Evolutionary conservation across 208 protist genomes (phyloP).

Genomic region (Endotrypanum monterogeii): DNA sequence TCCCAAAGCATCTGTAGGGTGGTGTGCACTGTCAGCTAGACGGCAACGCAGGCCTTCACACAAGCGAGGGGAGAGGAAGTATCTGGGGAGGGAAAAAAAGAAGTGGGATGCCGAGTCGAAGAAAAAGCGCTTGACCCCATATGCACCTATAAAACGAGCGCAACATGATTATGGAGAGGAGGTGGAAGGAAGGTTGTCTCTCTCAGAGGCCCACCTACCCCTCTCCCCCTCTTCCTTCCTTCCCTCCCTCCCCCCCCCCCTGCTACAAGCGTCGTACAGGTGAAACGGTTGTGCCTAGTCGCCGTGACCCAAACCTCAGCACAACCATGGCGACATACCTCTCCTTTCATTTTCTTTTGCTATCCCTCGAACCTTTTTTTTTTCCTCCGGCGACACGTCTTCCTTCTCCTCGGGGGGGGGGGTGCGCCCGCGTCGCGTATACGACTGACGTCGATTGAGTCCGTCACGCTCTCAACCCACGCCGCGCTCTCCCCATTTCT

Average conservation of each 20-base stretch:
- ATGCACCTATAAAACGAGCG: no score
- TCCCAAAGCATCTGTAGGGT: background rate
- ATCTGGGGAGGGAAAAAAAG: background rate
- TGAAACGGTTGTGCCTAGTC: background rate
- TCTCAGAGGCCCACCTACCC: no score
- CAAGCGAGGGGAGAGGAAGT: background rate
- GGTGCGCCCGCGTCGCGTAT: background rate
- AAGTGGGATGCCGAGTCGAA: background rate
- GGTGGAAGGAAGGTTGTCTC: no score
- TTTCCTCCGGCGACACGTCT: background rate
- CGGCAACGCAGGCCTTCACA: background rate
- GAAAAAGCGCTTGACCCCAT: background rate
- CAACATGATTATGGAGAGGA: no score
- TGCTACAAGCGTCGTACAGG: background rate
- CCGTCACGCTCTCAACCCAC: background rate
- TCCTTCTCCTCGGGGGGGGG: background rate
- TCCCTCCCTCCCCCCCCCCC: background rate
- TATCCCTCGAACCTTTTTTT: background rate
- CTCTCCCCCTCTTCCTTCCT: background rate
- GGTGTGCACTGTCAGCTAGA: background rate
- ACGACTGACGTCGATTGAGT: no score
- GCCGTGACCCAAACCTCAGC: background rate
- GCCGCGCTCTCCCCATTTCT: background rate
- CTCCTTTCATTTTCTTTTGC: background rate
- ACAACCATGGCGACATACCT: background rate